Percentiles rank a stretch among this genome's conserved stretches.
Conservation (phyloP, 106 monocot species). For the Acanthochlamys bracteata region DNA sequence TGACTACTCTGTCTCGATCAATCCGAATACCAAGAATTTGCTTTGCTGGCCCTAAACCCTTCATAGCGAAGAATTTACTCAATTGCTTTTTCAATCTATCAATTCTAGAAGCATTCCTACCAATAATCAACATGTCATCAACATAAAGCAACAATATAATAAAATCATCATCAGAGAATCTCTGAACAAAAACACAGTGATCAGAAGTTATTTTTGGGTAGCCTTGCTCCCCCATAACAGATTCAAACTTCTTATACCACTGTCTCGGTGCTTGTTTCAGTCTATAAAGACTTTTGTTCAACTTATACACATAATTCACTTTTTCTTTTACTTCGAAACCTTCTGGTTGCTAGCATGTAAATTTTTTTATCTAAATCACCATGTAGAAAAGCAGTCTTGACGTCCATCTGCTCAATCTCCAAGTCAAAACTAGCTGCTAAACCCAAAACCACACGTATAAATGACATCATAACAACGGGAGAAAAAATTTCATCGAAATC, state of each 20-base stretch:
- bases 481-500: slow-evolving; percentile 3
- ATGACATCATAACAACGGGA: slow-evolving; percentile 1
- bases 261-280: slow-evolving; percentile 1
- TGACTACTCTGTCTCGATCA: neutral
- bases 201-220: neutral
- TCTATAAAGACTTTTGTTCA: neutral
- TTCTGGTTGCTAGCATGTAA: neutral
- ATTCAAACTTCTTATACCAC: slow-evolving; percentile 1
- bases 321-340: slow-evolving; percentile 1
- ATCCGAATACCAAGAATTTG: neutral
- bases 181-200: slow-evolving; percentile 1
- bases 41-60: neutral
- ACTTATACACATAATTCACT: neutral
- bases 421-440: neutral
- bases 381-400: slow-evolving; percentile 1
- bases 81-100: neutral
- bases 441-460: neutral
- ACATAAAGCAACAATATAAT: neutral
- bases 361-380: slow-evolving; percentile 4
- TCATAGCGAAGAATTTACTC: neutral
- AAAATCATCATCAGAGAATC: slow-evolving; percentile 1
- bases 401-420: neutral
- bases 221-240: neutral
- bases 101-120: neutral
- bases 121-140: slow-evolving; percentile 4